These are phyloP conservation scores for Colletotrichum eleusines DNA, from an alignment of 2,329 filamentous ascomycete species.

Conservation along the genomic window DNA sequence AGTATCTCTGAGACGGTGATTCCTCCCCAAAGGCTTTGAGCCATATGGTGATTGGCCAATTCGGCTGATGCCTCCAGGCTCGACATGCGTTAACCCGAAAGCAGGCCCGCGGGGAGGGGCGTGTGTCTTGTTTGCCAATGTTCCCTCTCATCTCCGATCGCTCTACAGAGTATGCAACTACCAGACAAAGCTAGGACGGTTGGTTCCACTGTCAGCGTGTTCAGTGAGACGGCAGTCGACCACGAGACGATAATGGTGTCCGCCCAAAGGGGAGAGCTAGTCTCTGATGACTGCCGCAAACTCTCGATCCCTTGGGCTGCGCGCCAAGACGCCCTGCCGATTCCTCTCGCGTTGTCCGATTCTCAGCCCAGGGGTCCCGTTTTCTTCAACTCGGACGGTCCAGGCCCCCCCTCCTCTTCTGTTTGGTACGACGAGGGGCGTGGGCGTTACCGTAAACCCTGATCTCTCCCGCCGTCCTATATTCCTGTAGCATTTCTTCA, in stretches of 20 bases:
- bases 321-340: constrained; percentile 11
- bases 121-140: neutral
- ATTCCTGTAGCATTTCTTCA: neutral
- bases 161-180: constrained; percentile 23
- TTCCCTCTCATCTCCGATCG: neutral
- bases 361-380: constrained; percentile 15
- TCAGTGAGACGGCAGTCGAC: constrained; percentile 21
- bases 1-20: constrained; percentile 25
- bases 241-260: neutral
- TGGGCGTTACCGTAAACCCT: constrained; percentile 14
- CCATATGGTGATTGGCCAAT: constrained; percentile 35
- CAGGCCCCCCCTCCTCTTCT: neutral
- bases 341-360: constrained; percentile 20
- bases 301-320: constrained; percentile 33
- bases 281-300: constrained; percentile 36
- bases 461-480: constrained; percentile 28
- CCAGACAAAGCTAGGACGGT: neutral
- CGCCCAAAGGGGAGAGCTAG: neutral
- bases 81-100: neutral
- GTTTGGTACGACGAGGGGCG: neutral
- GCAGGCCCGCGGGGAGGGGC: neutral
- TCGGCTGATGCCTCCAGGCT: neutral
- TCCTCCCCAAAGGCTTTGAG: neutral
- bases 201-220: neutral
- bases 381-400: constrained; percentile 26